Percentiles rank a stretch among this genome's conserved stretches.
Evolutionary conservation across 176 grass and related monocot genomes (phyloP).

Genomic region (Hsuehochloa calcarea): DNA sequence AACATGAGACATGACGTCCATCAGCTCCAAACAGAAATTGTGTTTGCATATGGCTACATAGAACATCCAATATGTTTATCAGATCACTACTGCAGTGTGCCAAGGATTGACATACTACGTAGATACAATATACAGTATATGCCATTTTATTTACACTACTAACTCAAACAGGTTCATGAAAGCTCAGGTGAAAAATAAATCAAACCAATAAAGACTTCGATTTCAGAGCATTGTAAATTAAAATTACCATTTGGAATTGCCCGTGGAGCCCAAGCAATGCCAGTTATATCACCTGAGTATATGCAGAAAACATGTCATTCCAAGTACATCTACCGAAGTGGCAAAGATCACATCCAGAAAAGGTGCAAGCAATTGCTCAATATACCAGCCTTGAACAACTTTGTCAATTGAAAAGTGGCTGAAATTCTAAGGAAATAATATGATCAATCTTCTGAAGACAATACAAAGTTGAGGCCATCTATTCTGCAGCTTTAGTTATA

Average conservation of each 20-base stretch:
- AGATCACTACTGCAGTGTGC: background rate
- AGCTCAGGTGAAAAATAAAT: background rate
- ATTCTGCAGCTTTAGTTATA: background rate
- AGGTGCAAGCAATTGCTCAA: background rate
- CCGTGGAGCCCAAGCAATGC: conserved; percentile 71
- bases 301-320: conserved; percentile 24
- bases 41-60: background rate
- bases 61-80: conserved; percentile 13
- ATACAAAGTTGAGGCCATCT: background rate
- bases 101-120: background rate
- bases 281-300: conserved; percentile 71
- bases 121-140: background rate
- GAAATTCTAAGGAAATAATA: background rate
- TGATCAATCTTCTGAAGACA: background rate
- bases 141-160: background rate
- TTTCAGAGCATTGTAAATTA: background rate
- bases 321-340: background rate
- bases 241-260: conserved; percentile 61
- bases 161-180: background rate
- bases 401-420: background rate
- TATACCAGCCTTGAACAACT: background rate
- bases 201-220: background rate
- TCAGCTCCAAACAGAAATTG: background rate
- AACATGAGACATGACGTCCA: background rate
- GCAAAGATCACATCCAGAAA: background rate